These are phyloP conservation scores for Crithidia mellificae DNA, from an alignment of 208 protist species.

Conservation along the genomic window DNA sequence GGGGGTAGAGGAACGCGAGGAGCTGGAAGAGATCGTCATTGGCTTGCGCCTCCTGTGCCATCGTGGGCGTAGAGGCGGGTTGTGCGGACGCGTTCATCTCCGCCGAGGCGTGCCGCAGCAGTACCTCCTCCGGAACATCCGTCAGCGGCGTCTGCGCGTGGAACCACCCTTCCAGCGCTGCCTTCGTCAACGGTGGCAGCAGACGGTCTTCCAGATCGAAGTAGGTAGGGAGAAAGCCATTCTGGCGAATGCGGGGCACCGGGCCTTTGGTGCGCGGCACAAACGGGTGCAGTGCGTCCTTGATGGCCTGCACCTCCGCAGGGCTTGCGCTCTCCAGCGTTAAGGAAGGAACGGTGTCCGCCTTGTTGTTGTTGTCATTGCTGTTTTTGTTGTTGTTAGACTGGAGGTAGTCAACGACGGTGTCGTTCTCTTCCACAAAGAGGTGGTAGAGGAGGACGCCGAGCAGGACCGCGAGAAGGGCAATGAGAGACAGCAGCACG, in stretches of 20 bases:
- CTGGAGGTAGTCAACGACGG: not conserved
- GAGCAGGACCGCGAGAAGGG: slow-evolving; percentile 1
- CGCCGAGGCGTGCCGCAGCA: slow-evolving; percentile 11
- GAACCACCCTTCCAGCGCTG: slow-evolving; percentile 14
- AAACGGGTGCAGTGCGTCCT: not conserved
- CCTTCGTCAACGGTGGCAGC: slow-evolving; percentile 16
- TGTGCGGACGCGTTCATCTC: not conserved
- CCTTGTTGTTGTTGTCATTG: no score
- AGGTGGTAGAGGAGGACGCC: not conserved
- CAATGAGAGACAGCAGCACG: not conserved
- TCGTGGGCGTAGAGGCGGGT: not conserved
- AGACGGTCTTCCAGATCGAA: slow-evolving; percentile 20
- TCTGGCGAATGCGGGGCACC: not conserved
- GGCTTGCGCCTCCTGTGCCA: not conserved
- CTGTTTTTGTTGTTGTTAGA: not conserved
- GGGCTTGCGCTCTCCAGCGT: not conserved
- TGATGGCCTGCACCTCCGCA: not conserved
- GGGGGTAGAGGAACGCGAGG: slow-evolving; percentile 45
- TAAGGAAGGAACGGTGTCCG: not conserved
- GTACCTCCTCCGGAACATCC: slow-evolving; percentile 12
- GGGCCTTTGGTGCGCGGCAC: slow-evolving; percentile 3
- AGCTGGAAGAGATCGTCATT: slow-evolving; percentile 25
- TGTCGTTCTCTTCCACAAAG: not conserved
- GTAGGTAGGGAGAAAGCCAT: slow-evolving; percentile 22
- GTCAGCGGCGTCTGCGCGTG: not conserved